These are phyloP conservation scores for Fusarium metavorans DNA, from an alignment of 2,329 filamentous ascomycete genomes.

Conservation along the genomic window DNA sequence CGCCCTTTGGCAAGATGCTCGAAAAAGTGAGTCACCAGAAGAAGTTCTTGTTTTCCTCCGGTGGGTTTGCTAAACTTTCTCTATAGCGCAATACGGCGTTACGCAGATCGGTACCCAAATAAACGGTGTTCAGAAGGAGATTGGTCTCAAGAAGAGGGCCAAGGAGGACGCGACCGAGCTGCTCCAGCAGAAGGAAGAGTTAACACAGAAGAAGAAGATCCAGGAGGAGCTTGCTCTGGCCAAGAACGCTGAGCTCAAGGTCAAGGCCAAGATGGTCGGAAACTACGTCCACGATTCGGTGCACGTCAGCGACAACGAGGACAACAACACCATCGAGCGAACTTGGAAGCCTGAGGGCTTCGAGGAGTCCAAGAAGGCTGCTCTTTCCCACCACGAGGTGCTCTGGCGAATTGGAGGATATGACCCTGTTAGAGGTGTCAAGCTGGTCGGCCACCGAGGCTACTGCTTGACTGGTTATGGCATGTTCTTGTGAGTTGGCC, in stretches of 20 bases:
- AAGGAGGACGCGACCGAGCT: conserved; percentile 90
- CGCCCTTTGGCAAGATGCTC: conserved; percentile 85
- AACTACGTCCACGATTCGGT: conserved; percentile 84
- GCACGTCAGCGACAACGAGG: conserved; percentile 86
- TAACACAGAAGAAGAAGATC: conserved; percentile 86
- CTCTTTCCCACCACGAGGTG: conserved; percentile 95
- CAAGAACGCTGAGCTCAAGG: conserved; percentile 80
- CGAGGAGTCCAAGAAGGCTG: conserved; percentile 78
- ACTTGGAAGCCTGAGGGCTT: conserved; percentile 85
- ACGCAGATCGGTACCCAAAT: conserved; percentile 87
- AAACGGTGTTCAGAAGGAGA: conserved; percentile 90
- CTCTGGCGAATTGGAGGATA: conserved; percentile 89
- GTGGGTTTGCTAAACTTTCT: conserved; percentile 17
- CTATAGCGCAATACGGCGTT: conserved; percentile 74
- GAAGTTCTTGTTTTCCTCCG: conserved; percentile 1
- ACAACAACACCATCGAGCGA: conserved; percentile 82
- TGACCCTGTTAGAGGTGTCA: conserved; percentile 91
- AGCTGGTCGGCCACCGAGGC: conserved; percentile 93
- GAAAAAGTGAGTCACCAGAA: conserved; percentile 65
- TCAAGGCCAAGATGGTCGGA: conserved; percentile 84
- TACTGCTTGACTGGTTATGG: conserved; percentile 94
- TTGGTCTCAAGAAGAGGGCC: conserved; percentile 91
- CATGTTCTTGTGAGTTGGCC: conserved; percentile 72
- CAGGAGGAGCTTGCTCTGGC: conserved; percentile 79
- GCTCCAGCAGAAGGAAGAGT: conserved; percentile 79